Evolutionary conservation across 2,329 filamentous ascomycete genomes (phyloP).

Genomic region (Fusarium sp.): DNA sequence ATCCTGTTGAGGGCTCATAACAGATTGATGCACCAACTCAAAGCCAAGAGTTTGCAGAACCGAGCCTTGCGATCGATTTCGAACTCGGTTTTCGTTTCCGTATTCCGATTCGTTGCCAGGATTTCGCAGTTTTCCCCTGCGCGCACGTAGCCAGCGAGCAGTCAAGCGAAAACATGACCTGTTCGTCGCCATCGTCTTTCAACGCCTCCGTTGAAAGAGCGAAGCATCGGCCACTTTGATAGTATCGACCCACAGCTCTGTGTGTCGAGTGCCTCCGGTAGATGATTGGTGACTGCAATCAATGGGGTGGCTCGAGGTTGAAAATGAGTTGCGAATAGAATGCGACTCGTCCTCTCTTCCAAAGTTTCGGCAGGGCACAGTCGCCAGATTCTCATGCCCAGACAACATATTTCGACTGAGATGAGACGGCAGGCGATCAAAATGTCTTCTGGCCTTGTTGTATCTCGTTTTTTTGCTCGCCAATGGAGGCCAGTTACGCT

Average conservation of each 20-base stretch:
- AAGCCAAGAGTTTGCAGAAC: background rate
- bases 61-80: background rate
- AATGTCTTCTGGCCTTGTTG: constrained; percentile 3
- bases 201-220: background rate
- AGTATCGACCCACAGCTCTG: background rate
- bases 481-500: constrained; percentile 11
- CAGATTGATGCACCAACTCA: background rate
- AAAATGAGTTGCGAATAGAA: background rate
- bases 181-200: background rate
- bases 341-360: background rate
- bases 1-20: background rate
- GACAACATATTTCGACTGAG: background rate
- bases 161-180: background rate
- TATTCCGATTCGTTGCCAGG: background rate
- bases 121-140: background rate
- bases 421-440: constrained; percentile 13
- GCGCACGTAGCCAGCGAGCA: background rate
- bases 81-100: background rate
- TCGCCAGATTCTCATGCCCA: background rate
- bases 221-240: background rate
- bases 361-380: background rate
- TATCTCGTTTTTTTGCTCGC: constrained; percentile 13
- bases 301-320: background rate
- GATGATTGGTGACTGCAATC: background rate
- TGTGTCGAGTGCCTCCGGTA: background rate